phyloP scores from a whole-genome alignment of 2,329 filamentous ascomycete genomes.

The Exophiala sp. region DNA sequence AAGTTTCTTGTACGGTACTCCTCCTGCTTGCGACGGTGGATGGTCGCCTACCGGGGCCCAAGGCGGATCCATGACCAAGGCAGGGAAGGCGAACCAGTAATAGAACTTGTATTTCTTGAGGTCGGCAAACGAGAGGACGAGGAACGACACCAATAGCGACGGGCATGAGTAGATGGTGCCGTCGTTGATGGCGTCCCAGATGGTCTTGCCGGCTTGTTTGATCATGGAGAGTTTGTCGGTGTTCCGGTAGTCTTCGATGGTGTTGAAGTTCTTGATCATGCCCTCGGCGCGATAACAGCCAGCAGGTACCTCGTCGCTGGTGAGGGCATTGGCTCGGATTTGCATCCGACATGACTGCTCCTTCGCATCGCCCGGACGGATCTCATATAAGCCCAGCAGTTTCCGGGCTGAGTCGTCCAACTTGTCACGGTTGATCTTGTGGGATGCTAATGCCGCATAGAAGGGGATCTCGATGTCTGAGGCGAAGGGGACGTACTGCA shows the following conservation, averaged over 20 bases:
- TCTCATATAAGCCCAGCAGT: constrained; percentile 82
- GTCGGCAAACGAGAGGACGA: constrained; percentile 86
- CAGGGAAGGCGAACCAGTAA: constrained; percentile 97
- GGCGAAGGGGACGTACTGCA: constrained; percentile 81
- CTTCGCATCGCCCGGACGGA: constrained; percentile 63
- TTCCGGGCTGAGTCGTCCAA: constrained; percentile 87
- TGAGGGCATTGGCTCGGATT: constrained; percentile 79
- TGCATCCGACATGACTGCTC: constrained; percentile 82
- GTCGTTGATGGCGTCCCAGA: constrained; percentile 96
- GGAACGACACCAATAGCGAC: constrained; percentile 81
- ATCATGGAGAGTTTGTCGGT: constrained; percentile 74
- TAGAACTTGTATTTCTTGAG: constrained; percentile 96
- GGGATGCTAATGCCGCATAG: constrained; percentile 83
- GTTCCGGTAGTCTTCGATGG: constrained; percentile 84
- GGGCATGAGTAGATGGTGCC: constrained; percentile 94
- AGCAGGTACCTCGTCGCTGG: constrained; percentile 67
- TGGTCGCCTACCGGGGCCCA: constrained; percentile 61
- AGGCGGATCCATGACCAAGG: constrained; percentile 76
- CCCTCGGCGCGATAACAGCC: constrained; percentile 79
- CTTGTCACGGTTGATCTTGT: constrained; percentile 95
- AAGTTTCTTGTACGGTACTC: constrained; percentile 41
- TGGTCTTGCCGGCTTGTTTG: constrained; percentile 72
- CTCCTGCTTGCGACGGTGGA: constrained; percentile 24
- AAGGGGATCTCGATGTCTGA: constrained; percentile 95
- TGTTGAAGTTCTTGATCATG: constrained; percentile 93